Conservation (phyloP, 1,284 basidiomycete species). For the Ustilago trichophora region DNA sequence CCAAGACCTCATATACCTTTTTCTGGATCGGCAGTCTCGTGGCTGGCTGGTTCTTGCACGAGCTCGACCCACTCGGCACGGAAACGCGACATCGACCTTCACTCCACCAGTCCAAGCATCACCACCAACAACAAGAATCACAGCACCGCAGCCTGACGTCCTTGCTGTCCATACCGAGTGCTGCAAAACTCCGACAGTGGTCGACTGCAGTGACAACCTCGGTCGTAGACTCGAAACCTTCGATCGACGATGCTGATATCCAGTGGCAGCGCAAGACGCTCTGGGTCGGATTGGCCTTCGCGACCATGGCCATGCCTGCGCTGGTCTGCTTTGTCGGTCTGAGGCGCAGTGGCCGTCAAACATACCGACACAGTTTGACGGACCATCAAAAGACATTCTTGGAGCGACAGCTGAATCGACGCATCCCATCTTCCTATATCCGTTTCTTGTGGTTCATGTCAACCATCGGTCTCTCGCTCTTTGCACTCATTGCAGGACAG, state of each 20-base stretch:
- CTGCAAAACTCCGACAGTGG: slow-evolving; percentile 15
- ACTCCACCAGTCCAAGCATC: neutral
- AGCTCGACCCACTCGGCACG: slow-evolving; percentile 45
- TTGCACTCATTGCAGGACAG: slow-evolving; percentile 72
- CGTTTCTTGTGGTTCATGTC: slow-evolving; percentile 73
- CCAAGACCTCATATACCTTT: slow-evolving; percentile 69
- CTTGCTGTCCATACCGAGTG: slow-evolving; percentile 16
- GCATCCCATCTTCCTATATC: slow-evolving; percentile 71
- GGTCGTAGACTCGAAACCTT: slow-evolving; percentile 6
- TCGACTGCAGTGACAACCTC: neutral
- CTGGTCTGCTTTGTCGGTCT: slow-evolving; percentile 65
- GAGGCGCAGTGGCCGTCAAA: slow-evolving; percentile 59
- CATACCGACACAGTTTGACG: slow-evolving; percentile 66
- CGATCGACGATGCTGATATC: slow-evolving; percentile 58
- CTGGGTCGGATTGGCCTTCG: slow-evolving; percentile 72
- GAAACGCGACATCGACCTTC: slow-evolving; percentile 24
- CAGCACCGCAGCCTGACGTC: slow-evolving; percentile 1
- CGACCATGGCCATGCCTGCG: slow-evolving; percentile 72
- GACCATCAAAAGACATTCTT: slow-evolving; percentile 69
- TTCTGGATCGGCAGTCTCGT: slow-evolving; percentile 70
- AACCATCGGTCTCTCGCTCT: slow-evolving; percentile 70
- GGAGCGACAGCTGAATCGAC: slow-evolving; percentile 67
- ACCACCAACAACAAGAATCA: neutral
- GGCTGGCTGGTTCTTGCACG: slow-evolving; percentile 69
- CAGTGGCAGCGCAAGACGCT: slow-evolving; percentile 73